These are phyloP conservation scores for Neoarthrinium moseri DNA, from an alignment of 2,329 filamentous ascomycete species.

Conservation along the genomic window DNA sequence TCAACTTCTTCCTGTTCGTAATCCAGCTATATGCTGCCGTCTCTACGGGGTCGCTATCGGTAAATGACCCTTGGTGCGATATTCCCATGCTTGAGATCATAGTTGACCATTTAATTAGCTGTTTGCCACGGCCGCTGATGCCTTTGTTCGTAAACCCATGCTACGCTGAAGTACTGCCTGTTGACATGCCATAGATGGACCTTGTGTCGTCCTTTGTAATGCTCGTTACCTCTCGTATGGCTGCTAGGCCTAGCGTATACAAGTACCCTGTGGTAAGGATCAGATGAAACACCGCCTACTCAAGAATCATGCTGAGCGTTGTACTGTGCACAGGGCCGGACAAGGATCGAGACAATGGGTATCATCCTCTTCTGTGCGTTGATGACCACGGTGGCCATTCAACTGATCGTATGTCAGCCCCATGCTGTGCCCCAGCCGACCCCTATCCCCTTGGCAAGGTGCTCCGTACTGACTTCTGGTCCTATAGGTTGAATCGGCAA, in stretches of 20 bases:
- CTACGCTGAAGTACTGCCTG: slow-evolving; percentile 13
- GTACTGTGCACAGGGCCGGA: slow-evolving; percentile 43
- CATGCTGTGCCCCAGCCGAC: no score
- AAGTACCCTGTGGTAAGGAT: slow-evolving; percentile 56
- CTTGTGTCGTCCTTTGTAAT: slow-evolving; percentile 64
- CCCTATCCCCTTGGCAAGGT: no score
- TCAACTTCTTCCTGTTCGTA: slow-evolving; percentile 53
- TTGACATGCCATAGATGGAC: slow-evolving; percentile 46
- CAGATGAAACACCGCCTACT: slow-evolving; percentile 8
- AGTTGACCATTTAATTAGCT: slow-evolving; percentile 34
- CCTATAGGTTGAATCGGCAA: slow-evolving; percentile 51
- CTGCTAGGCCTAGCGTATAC: slow-evolving; percentile 58
- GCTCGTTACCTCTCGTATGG: slow-evolving; percentile 58
- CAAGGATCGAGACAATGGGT: slow-evolving; percentile 61
- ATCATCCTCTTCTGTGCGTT: slow-evolving; percentile 66
- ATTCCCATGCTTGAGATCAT: slow-evolving; percentile 10
- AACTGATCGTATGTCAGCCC: slow-evolving; percentile 57
- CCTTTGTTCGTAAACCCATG: slow-evolving; percentile 43
- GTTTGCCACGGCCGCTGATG: slow-evolving; percentile 65
- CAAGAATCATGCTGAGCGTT: slow-evolving; percentile 11
- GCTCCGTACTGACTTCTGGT: slow-evolving; percentile 11
- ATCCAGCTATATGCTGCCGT: slow-evolving; percentile 60
- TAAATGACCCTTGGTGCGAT: slow-evolving; percentile 21
- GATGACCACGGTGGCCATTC: slow-evolving; percentile 65
- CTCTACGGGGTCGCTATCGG: slow-evolving; percentile 57